Conservation (phyloP, 2,329 filamentous ascomycete genomes). For the Blastomyces gilchristii region DNA sequence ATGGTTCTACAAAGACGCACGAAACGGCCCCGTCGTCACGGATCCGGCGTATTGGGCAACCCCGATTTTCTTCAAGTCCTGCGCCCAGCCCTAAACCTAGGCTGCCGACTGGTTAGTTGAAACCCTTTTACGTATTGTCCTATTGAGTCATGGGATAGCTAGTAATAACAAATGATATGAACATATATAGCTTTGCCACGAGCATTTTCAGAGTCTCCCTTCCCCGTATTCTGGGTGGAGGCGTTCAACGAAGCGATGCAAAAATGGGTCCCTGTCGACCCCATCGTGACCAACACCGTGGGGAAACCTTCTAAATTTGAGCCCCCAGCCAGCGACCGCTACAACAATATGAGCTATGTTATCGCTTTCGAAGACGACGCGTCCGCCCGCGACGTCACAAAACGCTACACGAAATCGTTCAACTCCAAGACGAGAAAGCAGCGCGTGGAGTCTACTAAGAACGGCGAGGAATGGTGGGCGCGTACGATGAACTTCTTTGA, state of each 20-base stretch:
- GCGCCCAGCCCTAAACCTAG: slow-evolving; percentile 9
- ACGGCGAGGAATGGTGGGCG: slow-evolving; percentile 48
- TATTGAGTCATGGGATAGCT: not conserved
- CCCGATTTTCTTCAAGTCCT: slow-evolving; percentile 18
- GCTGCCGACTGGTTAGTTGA: slow-evolving; percentile 8
- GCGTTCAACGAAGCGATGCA: slow-evolving; percentile 75
- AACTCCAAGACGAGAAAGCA: slow-evolving; percentile 78
- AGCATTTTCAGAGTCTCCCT: slow-evolving; percentile 46
- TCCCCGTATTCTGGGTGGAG: slow-evolving; percentile 91
- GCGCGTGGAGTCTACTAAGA: slow-evolving; percentile 60
- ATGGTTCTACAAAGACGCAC: not conserved
- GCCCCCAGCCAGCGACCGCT: slow-evolving; percentile 64
- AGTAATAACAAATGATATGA: not conserved
- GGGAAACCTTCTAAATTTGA: slow-evolving; percentile 69
- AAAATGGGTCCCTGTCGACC: slow-evolving; percentile 85
- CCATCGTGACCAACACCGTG: slow-evolving; percentile 68
- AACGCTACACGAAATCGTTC: slow-evolving; percentile 76
- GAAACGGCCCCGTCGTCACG: slow-evolving; percentile 14
- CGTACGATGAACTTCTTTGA: slow-evolving; percentile 35
- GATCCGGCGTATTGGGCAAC: slow-evolving; percentile 28
- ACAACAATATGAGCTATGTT: slow-evolving; percentile 73
- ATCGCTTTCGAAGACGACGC: slow-evolving; percentile 76
- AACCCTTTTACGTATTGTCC: not conserved
- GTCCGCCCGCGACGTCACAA: slow-evolving; percentile 72
- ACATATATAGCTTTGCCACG: not conserved